Evolutionary conservation across 1,139 yeast species (phyloP).

Genomic region (Yamadazyma dushanensis): DNA sequence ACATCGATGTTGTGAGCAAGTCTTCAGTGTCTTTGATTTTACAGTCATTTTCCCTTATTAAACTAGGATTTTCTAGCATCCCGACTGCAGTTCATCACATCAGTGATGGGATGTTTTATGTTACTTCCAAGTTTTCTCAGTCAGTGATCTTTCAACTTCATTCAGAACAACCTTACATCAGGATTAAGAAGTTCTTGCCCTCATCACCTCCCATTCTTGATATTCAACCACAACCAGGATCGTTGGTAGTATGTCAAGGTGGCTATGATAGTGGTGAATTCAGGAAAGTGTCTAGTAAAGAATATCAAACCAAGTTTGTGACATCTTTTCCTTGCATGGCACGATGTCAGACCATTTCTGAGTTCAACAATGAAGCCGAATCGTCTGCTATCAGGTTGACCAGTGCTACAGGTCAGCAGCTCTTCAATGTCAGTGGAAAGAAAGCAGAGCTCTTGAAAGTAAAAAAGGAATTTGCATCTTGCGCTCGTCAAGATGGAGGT

Average conservation of each 20-base stretch:
- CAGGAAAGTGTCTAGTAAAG: constrained; percentile 15
- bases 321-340: constrained; percentile 6
- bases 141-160: constrained; percentile 33
- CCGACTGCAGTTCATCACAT: constrained; percentile 30
- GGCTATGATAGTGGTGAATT: constrained; percentile 41
- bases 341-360: constrained; percentile 3
- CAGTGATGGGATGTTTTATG: constrained; percentile 29
- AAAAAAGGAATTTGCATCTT: too few species aligned
- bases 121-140: constrained; percentile 32
- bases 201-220: constrained; percentile 41
- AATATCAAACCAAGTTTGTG: constrained; percentile 4
- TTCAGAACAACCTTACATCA: constrained; percentile 29
- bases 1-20: constrained; percentile 17
- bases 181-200: constrained; percentile 21
- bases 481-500: neutral
- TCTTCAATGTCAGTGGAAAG: constrained; percentile 1
- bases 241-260: constrained; percentile 37
- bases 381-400: constrained; percentile 2
- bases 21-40: constrained; percentile 13
- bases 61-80: constrained; percentile 33
- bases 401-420: constrained; percentile 2
- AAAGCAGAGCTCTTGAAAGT: too few species aligned
- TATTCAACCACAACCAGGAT: constrained; percentile 19
- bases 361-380: constrained; percentile 1
- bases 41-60: constrained; percentile 25